phyloP scores from a whole-genome alignment of 495 filamentous ascomycete genomes.

The Cladorrhinum samala region DNA sequence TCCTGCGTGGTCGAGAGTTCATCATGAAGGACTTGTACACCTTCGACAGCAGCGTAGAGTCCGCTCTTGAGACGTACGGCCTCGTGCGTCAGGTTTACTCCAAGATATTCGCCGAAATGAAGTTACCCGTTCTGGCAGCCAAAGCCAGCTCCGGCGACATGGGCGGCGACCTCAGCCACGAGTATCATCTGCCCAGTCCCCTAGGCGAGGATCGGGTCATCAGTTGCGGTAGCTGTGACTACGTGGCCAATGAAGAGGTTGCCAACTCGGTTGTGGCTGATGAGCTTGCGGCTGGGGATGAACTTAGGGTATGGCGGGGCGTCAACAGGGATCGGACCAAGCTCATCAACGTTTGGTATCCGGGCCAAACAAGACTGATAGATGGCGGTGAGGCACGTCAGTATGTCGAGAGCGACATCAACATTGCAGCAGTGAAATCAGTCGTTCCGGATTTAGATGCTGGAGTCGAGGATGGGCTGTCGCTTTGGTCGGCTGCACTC shows the following conservation, averaged over 20 bases:
- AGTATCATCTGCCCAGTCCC: slow-evolving; percentile 78
- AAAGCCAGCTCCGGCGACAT: slow-evolving; percentile 93
- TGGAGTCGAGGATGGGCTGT: slow-evolving; percentile 54
- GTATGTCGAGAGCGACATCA: slow-evolving; percentile 48
- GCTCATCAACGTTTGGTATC: slow-evolving; percentile 63
- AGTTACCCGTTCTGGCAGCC: slow-evolving; percentile 76
- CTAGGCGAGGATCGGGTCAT: slow-evolving; percentile 84
- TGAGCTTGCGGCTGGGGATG: not conserved
- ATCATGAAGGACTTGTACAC: slow-evolving; percentile 99
- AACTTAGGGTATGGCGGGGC: slow-evolving; percentile 51
- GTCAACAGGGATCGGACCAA: slow-evolving; percentile 63
- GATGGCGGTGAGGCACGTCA: slow-evolving; percentile 7
- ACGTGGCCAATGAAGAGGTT: slow-evolving; percentile 81
- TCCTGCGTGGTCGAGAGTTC: slow-evolving; percentile 88
- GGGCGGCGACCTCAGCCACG: slow-evolving; percentile 87
- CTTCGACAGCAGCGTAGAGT: slow-evolving; percentile 63
- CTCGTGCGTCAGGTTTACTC: slow-evolving; percentile 64
- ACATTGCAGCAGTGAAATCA: slow-evolving; percentile 63
- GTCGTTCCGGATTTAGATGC: slow-evolving; percentile 69
- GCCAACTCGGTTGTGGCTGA: slow-evolving; percentile 15
- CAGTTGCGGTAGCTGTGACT: slow-evolving; percentile 65
- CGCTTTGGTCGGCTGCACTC: slow-evolving; percentile 46
- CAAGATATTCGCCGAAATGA: slow-evolving; percentile 72
- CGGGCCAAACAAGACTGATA: slow-evolving; percentile 24
- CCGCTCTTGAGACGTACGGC: slow-evolving; percentile 71